These are phyloP conservation scores for Ganoderma leucocontextum DNA, from an alignment of 1,284 basidiomycete genomes.

Conservation along the genomic window DNA sequence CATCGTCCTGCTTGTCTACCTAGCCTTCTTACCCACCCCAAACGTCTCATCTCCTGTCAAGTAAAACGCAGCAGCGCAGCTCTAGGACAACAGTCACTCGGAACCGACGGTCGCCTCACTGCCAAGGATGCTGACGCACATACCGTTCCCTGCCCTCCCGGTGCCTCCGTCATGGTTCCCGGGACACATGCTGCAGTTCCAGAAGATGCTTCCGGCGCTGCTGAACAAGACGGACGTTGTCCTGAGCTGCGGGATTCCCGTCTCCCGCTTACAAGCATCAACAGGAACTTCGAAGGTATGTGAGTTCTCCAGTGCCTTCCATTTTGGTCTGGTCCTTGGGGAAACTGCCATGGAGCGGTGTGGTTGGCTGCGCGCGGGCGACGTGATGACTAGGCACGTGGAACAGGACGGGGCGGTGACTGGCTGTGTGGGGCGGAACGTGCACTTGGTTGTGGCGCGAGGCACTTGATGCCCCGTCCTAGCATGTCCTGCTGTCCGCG, in stretches of 20 bases:
- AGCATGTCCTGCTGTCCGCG: conserved; percentile 13
- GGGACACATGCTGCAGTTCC: conserved; percentile 95
- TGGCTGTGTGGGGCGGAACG: background rate
- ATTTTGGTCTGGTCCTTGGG: background rate
- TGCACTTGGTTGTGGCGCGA: conserved; percentile 11
- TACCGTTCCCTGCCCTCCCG: conserved; percentile 67
- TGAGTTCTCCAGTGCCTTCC: conserved; percentile 3
- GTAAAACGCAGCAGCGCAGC: background rate
- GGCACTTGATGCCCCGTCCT: conserved; percentile 16
- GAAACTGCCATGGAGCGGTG: background rate
- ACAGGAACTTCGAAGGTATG: conserved; percentile 85
- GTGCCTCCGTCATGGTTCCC: conserved; percentile 94
- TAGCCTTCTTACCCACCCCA: background rate
- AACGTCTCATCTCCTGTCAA: background rate
- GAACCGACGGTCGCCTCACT: background rate
- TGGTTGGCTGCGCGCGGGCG: background rate
- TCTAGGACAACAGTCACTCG: background rate
- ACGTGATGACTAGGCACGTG: background rate
- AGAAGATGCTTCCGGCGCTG: conserved; percentile 78
- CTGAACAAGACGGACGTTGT: conserved; percentile 89
- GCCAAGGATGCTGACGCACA: conserved; percentile 49
- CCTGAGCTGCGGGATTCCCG: conserved; percentile 93
- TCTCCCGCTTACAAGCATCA: conserved; percentile 93
- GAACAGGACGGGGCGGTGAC: no score
- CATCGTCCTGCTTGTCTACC: background rate